phyloP scores from a whole-genome alignment of 2,329 filamentous ascomycete genomes.

The Kalmusia sp. region DNA sequence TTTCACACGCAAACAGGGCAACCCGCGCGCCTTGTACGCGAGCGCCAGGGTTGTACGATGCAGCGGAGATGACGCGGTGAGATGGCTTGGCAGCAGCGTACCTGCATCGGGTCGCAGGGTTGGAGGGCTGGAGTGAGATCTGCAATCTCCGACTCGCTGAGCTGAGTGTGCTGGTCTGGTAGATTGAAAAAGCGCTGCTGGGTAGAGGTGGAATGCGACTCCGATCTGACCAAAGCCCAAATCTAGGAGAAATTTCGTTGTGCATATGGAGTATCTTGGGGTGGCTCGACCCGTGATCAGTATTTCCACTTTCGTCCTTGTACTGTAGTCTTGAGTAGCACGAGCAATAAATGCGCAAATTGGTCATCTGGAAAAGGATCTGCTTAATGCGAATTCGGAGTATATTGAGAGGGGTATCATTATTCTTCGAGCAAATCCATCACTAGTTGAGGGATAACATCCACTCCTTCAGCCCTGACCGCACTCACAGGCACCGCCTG shows the following conservation, averaged over 20 bases:
- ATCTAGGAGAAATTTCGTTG: too few relatives aligned
- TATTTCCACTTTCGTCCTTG: not conserved
- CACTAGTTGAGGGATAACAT: slow-evolving; percentile 75
- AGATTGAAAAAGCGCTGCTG: not conserved
- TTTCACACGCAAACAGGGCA: not conserved
- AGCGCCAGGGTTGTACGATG: not conserved
- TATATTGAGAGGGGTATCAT: slow-evolving; percentile 20
- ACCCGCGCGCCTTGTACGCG: not conserved
- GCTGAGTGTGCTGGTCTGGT: not conserved
- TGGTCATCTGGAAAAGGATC: not conserved
- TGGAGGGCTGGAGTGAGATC: not conserved
- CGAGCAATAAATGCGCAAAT: not conserved
- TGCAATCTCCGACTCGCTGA: not conserved
- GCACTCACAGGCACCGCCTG: slow-evolving; percentile 86
- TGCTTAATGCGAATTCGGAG: too few relatives aligned
- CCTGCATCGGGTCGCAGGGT: too few relatives aligned
- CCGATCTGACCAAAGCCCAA: too few relatives aligned
- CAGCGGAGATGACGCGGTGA: slow-evolving; percentile 5
- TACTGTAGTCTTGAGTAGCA: not conserved
- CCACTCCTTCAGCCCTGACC: slow-evolving; percentile 83
- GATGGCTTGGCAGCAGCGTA: not conserved
- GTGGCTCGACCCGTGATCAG: not conserved
- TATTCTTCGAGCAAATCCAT: slow-evolving; percentile 65
- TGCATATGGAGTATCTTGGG: not conserved
- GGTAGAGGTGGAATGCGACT: not conserved